Evolutionary conservation across 2,329 filamentous ascomycete genomes (phyloP).

Genomic region (Rutstroemia sp.): DNA sequence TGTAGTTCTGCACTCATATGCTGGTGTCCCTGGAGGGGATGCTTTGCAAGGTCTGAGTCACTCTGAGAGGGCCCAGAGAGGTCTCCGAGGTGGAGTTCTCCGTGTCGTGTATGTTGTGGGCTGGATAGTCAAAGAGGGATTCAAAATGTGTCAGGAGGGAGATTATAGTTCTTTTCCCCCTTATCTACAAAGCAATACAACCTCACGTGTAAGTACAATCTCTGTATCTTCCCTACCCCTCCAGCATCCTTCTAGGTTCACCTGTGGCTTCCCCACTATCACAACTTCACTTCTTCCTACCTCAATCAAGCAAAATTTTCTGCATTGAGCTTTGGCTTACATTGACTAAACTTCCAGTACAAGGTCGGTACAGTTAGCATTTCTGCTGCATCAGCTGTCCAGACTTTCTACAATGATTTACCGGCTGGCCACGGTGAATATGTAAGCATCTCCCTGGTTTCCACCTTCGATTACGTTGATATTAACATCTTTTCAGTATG

Average conservation of each 20-base stretch:
- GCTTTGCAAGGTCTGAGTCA: constrained; percentile 21
- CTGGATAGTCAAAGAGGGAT: constrained; percentile 21
- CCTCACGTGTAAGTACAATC: constrained; percentile 6
- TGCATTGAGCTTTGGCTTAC: neutral
- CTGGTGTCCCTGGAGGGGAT: constrained; percentile 21
- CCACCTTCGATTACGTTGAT: constrained; percentile 24
- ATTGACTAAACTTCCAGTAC: constrained; percentile 5
- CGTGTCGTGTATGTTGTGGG: constrained; percentile 35
- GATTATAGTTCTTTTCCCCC: constrained; percentile 8
- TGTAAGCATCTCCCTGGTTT: neutral
- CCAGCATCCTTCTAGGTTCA: neutral
- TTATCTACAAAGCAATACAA: constrained; percentile 2
- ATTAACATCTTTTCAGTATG: constrained; percentile 24
- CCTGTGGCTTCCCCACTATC: neutral
- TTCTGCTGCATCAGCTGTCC: neutral
- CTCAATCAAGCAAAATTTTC: neutral
- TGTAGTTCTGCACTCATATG: constrained; percentile 22
- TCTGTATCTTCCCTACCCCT: neutral
- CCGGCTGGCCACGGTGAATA: constrained; percentile 5
- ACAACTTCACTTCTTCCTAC: neutral
- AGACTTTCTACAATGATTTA: constrained; percentile 6
- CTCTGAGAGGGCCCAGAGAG: constrained; percentile 16
- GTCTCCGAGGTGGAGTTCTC: constrained; percentile 19
- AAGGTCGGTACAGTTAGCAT: constrained; percentile 7
- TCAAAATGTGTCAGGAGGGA: constrained; percentile 7